Evolutionary conservation across 2,329 filamentous ascomycete genomes (phyloP).

Genomic region (Claviceps pazoutovae): DNA sequence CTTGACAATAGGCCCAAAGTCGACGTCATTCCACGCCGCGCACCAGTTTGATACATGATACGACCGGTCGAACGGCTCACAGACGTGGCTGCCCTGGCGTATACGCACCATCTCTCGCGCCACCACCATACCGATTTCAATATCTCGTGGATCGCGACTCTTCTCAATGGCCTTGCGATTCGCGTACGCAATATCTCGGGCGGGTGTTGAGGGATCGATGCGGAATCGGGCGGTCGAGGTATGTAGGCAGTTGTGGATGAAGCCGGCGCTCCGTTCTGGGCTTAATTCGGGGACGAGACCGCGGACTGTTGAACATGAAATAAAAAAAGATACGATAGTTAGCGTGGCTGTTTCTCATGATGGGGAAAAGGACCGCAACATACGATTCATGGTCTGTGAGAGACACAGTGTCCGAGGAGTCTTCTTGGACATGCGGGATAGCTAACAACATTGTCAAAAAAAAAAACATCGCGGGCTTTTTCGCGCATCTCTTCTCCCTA

Average conservation of each 20-base stretch:
- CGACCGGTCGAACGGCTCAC: slow-evolving; percentile 1
- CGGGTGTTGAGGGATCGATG: neutral
- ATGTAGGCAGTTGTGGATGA: slow-evolving; percentile 1
- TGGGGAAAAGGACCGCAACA: neutral
- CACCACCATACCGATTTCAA: neutral
- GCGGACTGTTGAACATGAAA: neutral
- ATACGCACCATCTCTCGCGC: neutral
- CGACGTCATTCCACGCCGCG: slow-evolving; percentile 1
- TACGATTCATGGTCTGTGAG: slow-evolving; percentile 2
- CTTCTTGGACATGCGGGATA: slow-evolving; percentile 1
- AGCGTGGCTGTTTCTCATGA: neutral
- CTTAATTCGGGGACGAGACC: neutral
- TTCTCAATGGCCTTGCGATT: slow-evolving; percentile 1
- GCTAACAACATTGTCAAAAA: neutral
- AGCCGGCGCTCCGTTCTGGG: neutral
- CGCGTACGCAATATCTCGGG: slow-evolving; percentile 1
- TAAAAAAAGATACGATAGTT: neutral
- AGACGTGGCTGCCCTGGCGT: neutral
- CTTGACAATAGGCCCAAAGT: slow-evolving; percentile 1
- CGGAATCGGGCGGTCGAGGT: neutral
- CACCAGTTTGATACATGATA: slow-evolving; percentile 2
- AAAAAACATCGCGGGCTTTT: neutral
- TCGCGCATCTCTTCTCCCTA: neutral
- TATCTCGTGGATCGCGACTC: neutral
- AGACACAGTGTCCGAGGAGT: neutral